A percentile compares a stretch with the other conserved stretches of the same genome.
These are phyloP conservation scores for Neurospora crassa DNA, from an alignment of 2,329 filamentous ascomycete species.

Conservation along the genomic window DNA sequence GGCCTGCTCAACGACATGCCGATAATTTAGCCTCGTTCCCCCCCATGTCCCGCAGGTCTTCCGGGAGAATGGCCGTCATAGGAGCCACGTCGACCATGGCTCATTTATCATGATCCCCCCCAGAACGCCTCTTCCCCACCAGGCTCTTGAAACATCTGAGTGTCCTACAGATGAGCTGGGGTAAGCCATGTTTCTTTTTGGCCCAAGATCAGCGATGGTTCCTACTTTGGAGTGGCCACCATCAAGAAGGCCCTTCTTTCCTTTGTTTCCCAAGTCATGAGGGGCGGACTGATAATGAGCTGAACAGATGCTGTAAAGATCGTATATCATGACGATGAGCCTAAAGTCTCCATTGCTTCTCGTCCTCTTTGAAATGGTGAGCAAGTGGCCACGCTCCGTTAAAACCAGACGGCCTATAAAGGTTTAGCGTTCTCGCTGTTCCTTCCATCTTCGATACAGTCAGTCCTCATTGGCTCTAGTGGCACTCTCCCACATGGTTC, in stretches of 20 bases:
- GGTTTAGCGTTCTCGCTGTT: not conserved
- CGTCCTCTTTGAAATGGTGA: not conserved
- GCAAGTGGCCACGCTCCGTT: not conserved
- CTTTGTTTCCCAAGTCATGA: not conserved
- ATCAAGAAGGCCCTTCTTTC: not conserved
- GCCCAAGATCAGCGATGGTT: not conserved
- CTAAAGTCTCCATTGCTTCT: not conserved
- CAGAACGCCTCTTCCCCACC: slow-evolving; percentile 15
- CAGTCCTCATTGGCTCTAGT: not conserved
- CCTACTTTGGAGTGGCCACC: not conserved
- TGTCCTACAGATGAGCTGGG: not conserved
- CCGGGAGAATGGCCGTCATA: slow-evolving; percentile 16
- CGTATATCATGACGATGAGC: not conserved
- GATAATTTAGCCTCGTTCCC: slow-evolving; percentile 20
- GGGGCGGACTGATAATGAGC: not conserved
- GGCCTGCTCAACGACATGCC: slow-evolving; percentile 6
- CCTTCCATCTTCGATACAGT: not conserved
- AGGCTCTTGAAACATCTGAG: slow-evolving; percentile 4
- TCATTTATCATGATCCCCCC: slow-evolving; percentile 21
- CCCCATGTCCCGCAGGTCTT: slow-evolving; percentile 14
- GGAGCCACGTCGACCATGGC: slow-evolving; percentile 28
- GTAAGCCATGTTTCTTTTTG: not conserved
- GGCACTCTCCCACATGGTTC: not conserved
- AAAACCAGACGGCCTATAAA: not conserved
- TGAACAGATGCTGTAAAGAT: not conserved